phyloP scores from a whole-genome alignment of 2,329 filamentous ascomycete species.

The Apiospora phragmitis region DNA sequence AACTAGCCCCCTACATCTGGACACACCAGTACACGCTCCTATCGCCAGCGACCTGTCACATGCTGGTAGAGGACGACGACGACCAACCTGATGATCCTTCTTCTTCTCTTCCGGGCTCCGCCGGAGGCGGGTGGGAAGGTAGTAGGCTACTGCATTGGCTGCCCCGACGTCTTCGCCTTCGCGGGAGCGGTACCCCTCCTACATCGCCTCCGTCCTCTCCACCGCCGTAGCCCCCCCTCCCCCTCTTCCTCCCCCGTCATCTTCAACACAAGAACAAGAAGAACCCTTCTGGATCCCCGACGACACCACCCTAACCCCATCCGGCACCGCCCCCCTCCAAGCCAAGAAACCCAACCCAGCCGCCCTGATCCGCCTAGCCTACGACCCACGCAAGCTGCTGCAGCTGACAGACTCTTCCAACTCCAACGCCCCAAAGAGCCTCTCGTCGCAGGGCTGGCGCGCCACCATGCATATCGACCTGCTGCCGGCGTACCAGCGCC shows the following conservation, averaged over 20 bases:
- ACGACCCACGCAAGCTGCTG: constrained; percentile 41
- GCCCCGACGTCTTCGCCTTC: constrained; percentile 43
- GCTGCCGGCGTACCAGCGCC: constrained; percentile 40
- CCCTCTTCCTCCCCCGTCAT: not conserved
- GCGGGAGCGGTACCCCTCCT: constrained; percentile 37
- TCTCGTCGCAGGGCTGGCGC: constrained; percentile 29
- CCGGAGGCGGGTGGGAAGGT: constrained; percentile 36
- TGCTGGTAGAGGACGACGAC: constrained; percentile 42
- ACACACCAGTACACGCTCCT: constrained; percentile 51
- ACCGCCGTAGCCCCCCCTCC: constrained; percentile 20
- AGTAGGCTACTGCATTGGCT: constrained; percentile 52
- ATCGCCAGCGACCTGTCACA: constrained; percentile 44
- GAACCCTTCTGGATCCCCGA: constrained; percentile 30
- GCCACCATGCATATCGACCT: constrained; percentile 54
- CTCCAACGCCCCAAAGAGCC: no score
- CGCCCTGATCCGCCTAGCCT: constrained; percentile 43
- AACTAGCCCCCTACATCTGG: constrained; percentile 51
- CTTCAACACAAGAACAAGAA: constrained; percentile 24
- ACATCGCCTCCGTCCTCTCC: constrained; percentile 38
- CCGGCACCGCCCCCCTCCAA: constrained; percentile 20
- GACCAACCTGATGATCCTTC: not conserved
- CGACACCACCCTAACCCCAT: constrained; percentile 12
- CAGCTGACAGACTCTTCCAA: constrained; percentile 23
- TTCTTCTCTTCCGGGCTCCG: not conserved
- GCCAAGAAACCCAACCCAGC: constrained; percentile 29